Evolutionary conservation across 768 basidiomycete genomes (phyloP).

Genomic region (Tylopilus cervinicoccineus): DNA sequence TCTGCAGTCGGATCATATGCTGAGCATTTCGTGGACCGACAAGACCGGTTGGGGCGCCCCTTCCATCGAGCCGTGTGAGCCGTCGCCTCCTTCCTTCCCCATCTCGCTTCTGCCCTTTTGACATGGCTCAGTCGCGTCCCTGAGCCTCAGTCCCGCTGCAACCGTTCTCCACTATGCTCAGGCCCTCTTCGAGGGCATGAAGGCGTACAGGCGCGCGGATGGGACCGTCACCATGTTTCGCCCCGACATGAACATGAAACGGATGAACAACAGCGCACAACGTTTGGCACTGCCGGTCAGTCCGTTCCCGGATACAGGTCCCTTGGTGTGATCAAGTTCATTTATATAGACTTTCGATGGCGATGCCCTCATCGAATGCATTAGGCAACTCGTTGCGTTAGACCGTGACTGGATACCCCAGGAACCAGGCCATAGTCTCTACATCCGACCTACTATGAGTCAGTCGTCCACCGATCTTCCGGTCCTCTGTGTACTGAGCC

Average conservation of each 20-base stretch:
- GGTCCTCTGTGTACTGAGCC: constrained; percentile 3
- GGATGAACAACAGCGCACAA: constrained; percentile 83
- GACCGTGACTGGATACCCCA: constrained; percentile 92
- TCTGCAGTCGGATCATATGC: constrained; percentile 79
- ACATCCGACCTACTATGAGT: constrained; percentile 81
- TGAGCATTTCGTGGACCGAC: constrained; percentile 70
- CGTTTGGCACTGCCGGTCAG: constrained; percentile 75
- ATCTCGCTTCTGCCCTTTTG: background rate
- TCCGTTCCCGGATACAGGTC: constrained; percentile 1
- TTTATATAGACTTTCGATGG: constrained; percentile 71
- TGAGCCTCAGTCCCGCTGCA: constrained; percentile 32
- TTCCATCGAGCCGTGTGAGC: constrained; percentile 78
- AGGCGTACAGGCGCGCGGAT: constrained; percentile 76
- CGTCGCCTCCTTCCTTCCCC: background rate
- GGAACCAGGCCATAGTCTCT: constrained; percentile 84
- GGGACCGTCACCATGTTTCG: constrained; percentile 83
- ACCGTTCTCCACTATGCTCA: constrained; percentile 94
- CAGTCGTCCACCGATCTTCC: constrained; percentile 6
- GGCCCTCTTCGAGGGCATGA: constrained; percentile 89
- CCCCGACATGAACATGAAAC: constrained; percentile 96
- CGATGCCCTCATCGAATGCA: constrained; percentile 66
- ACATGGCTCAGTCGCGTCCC: constrained; percentile 18
- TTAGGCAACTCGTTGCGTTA: constrained; percentile 80
- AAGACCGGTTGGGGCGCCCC: constrained; percentile 79
- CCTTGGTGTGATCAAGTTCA: constrained; percentile 2